These are phyloP conservation scores for Epichloe amarillans DNA, from an alignment of 2,329 filamentous ascomycete species.

Conservation along the genomic window DNA sequence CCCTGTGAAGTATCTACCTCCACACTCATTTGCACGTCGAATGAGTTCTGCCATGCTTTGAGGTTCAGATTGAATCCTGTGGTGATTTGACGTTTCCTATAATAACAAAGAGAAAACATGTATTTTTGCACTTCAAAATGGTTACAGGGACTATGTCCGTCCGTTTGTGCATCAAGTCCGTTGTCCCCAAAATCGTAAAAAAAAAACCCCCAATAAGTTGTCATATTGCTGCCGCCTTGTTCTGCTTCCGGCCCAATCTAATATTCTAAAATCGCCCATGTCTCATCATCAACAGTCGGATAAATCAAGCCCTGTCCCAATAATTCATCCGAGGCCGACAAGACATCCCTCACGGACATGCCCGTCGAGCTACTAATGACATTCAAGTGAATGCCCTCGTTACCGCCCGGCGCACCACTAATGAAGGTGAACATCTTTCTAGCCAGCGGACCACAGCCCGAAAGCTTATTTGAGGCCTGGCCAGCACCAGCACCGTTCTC, in stretches of 20 bases:
- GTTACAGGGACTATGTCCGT: neutral
- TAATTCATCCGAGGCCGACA: conserved; percentile 71
- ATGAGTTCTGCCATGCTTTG: neutral
- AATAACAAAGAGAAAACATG: neutral
- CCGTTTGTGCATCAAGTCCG: conserved; percentile 5
- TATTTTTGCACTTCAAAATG: neutral
- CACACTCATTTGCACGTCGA: neutral
- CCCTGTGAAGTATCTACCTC: neutral
- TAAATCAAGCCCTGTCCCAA: conserved; percentile 63
- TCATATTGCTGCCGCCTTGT: neutral
- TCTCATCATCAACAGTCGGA: conserved; percentile 84
- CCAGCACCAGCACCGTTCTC: conserved; percentile 27
- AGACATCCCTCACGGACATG: conserved; percentile 56
- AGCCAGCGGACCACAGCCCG: conserved; percentile 41
- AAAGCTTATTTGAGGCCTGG: conserved; percentile 25
- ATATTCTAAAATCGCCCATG: conserved; percentile 69
- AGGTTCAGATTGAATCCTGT: neutral
- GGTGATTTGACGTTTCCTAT: neutral
- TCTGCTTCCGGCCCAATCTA: conserved; percentile 1
- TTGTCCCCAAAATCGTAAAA: neutral
- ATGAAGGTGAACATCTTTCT: conserved; percentile 61
- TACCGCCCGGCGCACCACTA: conserved; percentile 52
- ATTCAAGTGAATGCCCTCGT: conserved; percentile 75
- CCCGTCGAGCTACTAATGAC: conserved; percentile 54
- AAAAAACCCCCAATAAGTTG: neutral